These are phyloP conservation scores for Rhodamnia argentea DNA, from an alignment of 345 rosid genomes.

Conservation along the genomic window DNA sequence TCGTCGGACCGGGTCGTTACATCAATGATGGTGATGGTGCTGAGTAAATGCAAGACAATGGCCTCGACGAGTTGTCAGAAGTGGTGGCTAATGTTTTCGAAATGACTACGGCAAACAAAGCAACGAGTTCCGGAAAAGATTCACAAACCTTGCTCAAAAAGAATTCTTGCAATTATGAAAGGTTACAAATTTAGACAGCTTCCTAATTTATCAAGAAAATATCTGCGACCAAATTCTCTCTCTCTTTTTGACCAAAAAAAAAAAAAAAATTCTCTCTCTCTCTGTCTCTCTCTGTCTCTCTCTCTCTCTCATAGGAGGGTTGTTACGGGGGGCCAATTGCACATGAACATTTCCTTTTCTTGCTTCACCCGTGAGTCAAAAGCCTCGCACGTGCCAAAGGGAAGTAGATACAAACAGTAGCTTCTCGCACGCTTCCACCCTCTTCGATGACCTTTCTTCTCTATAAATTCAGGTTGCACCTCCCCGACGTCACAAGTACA, in stretches of 20 bases:
- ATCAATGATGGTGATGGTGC: neutral
- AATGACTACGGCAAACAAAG: neutral
- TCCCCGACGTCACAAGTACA: neutral
- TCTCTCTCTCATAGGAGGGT: neutral
- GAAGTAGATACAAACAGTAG: neutral
- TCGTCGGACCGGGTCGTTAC: too few species aligned
- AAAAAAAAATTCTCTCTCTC: neutral
- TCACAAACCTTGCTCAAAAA: neutral
- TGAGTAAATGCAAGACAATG: neutral
- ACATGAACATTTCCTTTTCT: neutral
- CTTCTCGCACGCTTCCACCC: neutral
- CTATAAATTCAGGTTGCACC: neutral
- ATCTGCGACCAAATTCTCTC: neutral
- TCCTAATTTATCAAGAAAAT: neutral
- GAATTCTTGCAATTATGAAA: neutral
- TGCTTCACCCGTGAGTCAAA: conserved; percentile 24
- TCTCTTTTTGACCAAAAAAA: too few species aligned
- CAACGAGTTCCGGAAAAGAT: neutral
- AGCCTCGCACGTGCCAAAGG: conserved; percentile 13
- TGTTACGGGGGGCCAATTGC: neutral
- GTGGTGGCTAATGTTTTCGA: neutral
- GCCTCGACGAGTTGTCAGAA: neutral
- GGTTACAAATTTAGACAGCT: neutral
- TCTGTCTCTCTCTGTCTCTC: neutral
- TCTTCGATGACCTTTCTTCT: neutral